Evolutionary conservation across 768 basidiomycete genomes (phyloP).

Genomic region (Phlegmacium glaucopus): DNA sequence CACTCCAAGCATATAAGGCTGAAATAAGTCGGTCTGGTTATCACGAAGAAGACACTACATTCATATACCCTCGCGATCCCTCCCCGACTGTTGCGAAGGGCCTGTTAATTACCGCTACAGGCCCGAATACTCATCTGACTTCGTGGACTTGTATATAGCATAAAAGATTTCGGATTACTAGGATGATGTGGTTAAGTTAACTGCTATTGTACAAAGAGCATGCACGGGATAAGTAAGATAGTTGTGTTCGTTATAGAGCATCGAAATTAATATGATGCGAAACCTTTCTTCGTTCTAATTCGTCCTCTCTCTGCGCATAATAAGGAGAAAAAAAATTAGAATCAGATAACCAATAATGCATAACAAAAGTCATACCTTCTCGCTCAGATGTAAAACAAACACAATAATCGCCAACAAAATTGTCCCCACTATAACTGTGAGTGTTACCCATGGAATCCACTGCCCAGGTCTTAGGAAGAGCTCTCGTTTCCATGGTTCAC

Average conservation of each 20-base stretch:
- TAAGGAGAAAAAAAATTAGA: slow-evolving; percentile 8
- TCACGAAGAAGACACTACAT: too few relatives aligned
- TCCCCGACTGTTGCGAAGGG: too few relatives aligned
- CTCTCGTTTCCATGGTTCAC: slow-evolving; percentile 78
- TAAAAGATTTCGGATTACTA: neutral
- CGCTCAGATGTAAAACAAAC: slow-evolving; percentile 82
- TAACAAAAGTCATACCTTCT: slow-evolving; percentile 59
- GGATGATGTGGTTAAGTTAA: neutral
- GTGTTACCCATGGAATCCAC: slow-evolving; percentile 98
- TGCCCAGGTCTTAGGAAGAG: slow-evolving; percentile 91
- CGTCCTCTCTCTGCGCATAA: slow-evolving; percentile 93
- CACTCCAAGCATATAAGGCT: too few relatives aligned
- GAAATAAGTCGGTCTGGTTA: too few relatives aligned
- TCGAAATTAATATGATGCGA: slow-evolving; percentile 99
- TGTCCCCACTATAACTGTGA: slow-evolving; percentile 76
- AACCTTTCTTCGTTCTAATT: slow-evolving; percentile 79
- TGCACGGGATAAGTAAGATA: neutral
- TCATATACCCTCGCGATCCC: neutral
- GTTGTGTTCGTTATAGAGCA: slow-evolving; percentile 56
- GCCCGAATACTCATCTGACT: too few relatives aligned
- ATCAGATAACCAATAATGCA: slow-evolving; percentile 1
- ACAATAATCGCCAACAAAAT: slow-evolving; percentile 77
- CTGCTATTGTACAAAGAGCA: neutral
- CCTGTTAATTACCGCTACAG: too few relatives aligned
- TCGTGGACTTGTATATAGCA: too few relatives aligned